phyloP scores from a whole-genome alignment of 2,329 filamentous ascomycete species.

The Aspergillus sp. region DNA sequence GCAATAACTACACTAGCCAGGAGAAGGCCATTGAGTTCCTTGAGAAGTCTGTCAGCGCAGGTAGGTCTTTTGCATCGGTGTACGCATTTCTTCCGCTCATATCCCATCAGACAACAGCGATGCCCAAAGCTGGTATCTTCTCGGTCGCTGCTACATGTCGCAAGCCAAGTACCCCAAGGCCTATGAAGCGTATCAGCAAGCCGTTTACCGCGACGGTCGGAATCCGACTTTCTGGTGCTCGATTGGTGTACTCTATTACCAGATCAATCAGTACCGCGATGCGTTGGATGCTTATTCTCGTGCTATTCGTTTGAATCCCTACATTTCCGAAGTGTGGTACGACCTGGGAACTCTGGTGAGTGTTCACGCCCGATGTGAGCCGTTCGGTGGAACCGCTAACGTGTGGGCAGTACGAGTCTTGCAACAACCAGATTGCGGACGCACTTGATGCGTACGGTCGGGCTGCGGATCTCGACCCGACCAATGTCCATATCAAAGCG shows the following conservation, averaged over 20 bases:
- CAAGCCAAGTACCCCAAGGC: conserved; percentile 98
- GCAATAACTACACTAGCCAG: conserved; percentile 84
- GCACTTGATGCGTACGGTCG: conserved; percentile 93
- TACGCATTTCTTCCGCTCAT: conserved; percentile 1
- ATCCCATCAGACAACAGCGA: conserved; percentile 74
- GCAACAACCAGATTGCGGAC: conserved; percentile 97
- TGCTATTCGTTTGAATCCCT: conserved; percentile 93
- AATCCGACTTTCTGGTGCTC: conserved; percentile 99
- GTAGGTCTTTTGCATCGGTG: conserved; percentile 54
- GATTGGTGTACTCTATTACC: conserved; percentile 97
- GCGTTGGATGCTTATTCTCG: conserved; percentile 96
- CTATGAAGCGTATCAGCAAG: conserved; percentile 97
- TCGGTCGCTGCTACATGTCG: conserved; percentile 98
- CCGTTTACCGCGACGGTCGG: conserved; percentile 93
- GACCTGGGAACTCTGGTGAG: conserved; percentile 91
- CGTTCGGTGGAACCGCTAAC: conserved; percentile 4
- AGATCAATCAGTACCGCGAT: conserved; percentile 99
- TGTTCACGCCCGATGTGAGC: conserved; percentile 23
- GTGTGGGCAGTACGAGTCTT: conserved; percentile 79
- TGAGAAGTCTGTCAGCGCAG: conserved; percentile 91
- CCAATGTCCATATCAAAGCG: conserved; percentile 94
- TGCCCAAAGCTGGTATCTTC: conserved; percentile 97
- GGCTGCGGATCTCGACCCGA: conserved; percentile 89
- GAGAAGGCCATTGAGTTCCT: conserved; percentile 96
- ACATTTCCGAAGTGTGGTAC: conserved; percentile 99